Base-by-base conservation (phyloP, 768 basidiomycete species). In the Imleria badia region DNA sequence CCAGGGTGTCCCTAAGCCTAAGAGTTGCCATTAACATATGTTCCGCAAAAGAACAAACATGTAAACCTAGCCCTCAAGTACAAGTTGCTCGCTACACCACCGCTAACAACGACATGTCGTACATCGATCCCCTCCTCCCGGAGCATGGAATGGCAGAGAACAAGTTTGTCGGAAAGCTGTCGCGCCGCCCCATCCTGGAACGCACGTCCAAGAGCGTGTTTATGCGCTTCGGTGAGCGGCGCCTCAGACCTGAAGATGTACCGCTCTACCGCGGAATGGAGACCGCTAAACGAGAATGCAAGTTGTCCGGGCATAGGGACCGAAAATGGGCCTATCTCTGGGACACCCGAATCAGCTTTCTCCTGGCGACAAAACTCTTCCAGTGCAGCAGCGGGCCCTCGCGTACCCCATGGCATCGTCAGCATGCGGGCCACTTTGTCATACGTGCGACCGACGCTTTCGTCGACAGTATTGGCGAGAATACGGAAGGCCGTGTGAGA, bases 1-100 rank as follows among this genome's bases (percentile, higher is more conserved):
- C 57, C 45, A 79, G 23, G 19, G 63, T 64, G 6, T 51, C 60
- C 33, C 61, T 59, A 17, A 80, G 55, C 52, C 80, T 81, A 53
- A 23, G 42, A 26, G 33, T 6, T 1, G 7, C 14, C 1, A 15
- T 70, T 3, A 63, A 45, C 1, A 20, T 2, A 14, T 2, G 9
- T 29, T 30, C 30, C 6, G 8, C 20, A 19, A 45, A 38, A 45
- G 38, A 50, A 12, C 38, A 35, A 30, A 17, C 19, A 5, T 14
- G 61, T 77, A 41, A 46, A 91, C 93, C 85, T 77, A 41, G 77
- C 55, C 15, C 92, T 76, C 52, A 98, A 73, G 60, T 78, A 85
- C 22, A 59, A 42, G 62, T 99, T 99, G 60, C 91, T 92, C 15
- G 95, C 96, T 0, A 99, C 96, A 2, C 96, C 96, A 0, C 96